These are phyloP conservation scores for Parastagonospora nodorum DNA, from an alignment of 2,329 filamentous ascomycete species.

Conservation along the genomic window DNA sequence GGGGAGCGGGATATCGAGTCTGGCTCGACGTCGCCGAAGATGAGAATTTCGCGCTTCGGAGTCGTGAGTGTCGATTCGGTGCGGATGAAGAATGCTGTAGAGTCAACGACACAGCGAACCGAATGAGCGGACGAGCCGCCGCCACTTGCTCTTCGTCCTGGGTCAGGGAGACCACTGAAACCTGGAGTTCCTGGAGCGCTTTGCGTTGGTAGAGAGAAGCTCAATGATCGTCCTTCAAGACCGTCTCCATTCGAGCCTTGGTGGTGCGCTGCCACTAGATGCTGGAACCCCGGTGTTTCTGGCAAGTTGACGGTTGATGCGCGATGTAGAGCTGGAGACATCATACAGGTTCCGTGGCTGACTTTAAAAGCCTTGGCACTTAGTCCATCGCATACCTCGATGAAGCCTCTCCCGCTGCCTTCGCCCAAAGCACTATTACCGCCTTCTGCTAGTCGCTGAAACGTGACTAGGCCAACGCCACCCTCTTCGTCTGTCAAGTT, in stretches of 20 bases:
- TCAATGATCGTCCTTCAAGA: constrained; percentile 38
- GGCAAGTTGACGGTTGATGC: constrained; percentile 50
- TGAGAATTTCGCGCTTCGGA: constrained; percentile 70
- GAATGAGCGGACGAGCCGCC: constrained; percentile 25
- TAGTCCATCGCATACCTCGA: constrained; percentile 87
- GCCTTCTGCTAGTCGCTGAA: constrained; percentile 84
- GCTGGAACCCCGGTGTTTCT: constrained; percentile 40
- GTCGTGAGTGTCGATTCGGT: constrained; percentile 58
- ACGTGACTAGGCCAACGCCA: constrained; percentile 89
- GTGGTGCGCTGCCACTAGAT: constrained; percentile 24
- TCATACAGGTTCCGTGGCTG: constrained; percentile 88
- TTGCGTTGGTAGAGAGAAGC: constrained; percentile 41
- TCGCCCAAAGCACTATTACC: constrained; percentile 84
- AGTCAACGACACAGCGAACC: constrained; percentile 74
- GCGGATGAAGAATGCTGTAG: constrained; percentile 91
- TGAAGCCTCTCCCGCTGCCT: constrained; percentile 79
- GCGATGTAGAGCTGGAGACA: constrained; percentile 55
- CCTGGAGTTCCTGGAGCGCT: constrained; percentile 45
- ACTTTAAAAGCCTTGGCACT: constrained; percentile 85
- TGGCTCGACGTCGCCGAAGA: constrained; percentile 95
- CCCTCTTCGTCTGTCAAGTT: constrained; percentile 96
- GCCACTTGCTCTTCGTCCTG: constrained; percentile 22
- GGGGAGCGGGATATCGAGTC: constrained; percentile 83
- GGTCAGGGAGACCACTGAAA: constrained; percentile 23
- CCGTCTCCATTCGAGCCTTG: constrained; percentile 19